phyloP scores from a whole-genome alignment of 2,329 filamentous ascomycete genomes.

The Acrocalymma vagum region DNA sequence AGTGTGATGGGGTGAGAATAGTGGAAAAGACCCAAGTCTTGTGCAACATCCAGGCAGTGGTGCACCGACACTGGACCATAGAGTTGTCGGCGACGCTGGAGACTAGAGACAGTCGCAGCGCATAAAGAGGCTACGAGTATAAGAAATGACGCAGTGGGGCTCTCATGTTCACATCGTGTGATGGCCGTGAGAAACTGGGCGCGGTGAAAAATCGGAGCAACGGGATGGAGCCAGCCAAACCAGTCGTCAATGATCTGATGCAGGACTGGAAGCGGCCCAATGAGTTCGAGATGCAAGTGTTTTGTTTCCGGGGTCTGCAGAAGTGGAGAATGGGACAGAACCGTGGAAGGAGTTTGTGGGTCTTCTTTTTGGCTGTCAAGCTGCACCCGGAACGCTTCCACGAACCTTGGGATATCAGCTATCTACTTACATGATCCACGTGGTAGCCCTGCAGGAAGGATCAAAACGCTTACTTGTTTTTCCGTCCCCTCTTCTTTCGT shows the following conservation, averaged over 20 bases:
- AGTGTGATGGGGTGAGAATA: slow-evolving; percentile 16
- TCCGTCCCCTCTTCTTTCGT: slow-evolving; percentile 27
- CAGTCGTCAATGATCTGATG: slow-evolving; percentile 23
- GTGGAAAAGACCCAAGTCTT: slow-evolving; percentile 20
- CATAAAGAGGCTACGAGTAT: slow-evolving; percentile 23
- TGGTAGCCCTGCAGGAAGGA: too few species aligned
- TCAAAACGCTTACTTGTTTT: slow-evolving; percentile 30
- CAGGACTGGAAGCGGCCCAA: slow-evolving; percentile 15
- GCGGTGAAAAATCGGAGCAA: slow-evolving; percentile 23
- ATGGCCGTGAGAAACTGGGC: slow-evolving; percentile 14
- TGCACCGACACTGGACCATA: slow-evolving; percentile 23
- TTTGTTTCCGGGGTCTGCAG: too few species aligned
- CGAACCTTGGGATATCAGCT: too few species aligned
- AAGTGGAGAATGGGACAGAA: too few species aligned
- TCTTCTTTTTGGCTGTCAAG: slow-evolving; percentile 2
- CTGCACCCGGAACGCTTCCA: slow-evolving; percentile 13
- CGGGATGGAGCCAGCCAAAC: slow-evolving; percentile 30
- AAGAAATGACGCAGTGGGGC: slow-evolving; percentile 8
- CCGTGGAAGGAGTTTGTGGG: background rate
- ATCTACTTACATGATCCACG: background rate
- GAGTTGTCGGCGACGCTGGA: slow-evolving; percentile 21
- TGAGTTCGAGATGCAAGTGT: slow-evolving; percentile 4
- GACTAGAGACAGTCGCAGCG: slow-evolving; percentile 25
- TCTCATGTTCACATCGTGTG: background rate
- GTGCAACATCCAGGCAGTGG: slow-evolving; percentile 21